Evolutionary conservation across 345 rosid genomes (phyloP).

Genomic region (Trapa incisa): DNA sequence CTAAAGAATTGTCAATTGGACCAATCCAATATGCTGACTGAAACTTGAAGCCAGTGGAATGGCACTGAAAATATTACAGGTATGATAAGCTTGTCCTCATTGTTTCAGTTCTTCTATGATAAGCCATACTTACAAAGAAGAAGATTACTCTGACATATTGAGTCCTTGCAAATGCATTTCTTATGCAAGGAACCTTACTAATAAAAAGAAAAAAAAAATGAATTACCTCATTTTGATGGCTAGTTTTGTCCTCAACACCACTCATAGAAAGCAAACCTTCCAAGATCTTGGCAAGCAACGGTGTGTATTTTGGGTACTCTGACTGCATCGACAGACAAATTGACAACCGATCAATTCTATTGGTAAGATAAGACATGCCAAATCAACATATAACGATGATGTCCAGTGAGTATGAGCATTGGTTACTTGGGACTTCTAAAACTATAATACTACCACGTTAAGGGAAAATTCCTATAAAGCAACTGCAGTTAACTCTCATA

Average conservation of each 20-base stretch:
- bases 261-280: conserved; percentile 60
- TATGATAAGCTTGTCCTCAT: no score
- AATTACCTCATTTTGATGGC: conserved; percentile 54
- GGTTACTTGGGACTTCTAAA: neutral
- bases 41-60: no score
- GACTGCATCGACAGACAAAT: conserved; percentile 34
- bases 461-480: neutral
- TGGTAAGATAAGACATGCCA: neutral
- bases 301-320: conserved; percentile 68
- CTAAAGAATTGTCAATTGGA: no score
- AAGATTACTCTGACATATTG: neutral
- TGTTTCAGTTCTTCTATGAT: no score
- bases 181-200: neutral
- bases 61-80: no score
- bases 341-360: conserved; percentile 10
- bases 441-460: neutral
- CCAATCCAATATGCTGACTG: no score
- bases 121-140: no score
- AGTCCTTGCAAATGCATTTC: neutral
- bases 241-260: conserved; percentile 49
- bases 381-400: neutral
- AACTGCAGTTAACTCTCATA: neutral
- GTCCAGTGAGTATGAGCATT: neutral
- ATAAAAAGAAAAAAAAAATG: neutral
- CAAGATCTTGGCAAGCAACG: conserved; percentile 73